Evolutionary conservation across 129 eudicot genomes (phyloP).

Genomic region (Escallonia rubra): DNA sequence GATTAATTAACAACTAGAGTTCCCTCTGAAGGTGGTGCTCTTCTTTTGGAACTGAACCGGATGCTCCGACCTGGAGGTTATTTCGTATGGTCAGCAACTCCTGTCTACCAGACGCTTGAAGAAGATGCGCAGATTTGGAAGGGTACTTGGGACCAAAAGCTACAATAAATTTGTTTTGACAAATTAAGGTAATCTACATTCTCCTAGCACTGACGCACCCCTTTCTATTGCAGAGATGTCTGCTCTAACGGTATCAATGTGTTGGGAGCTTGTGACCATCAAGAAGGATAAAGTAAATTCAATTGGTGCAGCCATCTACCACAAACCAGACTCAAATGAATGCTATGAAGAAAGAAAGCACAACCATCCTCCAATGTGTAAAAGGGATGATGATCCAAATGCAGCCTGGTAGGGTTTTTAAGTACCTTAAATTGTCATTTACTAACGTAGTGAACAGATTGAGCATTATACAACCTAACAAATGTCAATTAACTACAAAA

Average conservation of each 20-base stretch:
- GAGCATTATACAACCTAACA: not conserved
- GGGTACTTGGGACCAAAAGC: slow-evolving; percentile 27
- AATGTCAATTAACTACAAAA: not conserved
- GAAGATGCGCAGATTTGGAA: slow-evolving; percentile 84
- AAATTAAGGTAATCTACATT: no score
- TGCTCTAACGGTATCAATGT: slow-evolving; percentile 61
- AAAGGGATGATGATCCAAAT: slow-evolving; percentile 77
- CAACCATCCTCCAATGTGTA: slow-evolving; percentile 68
- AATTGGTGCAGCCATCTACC: slow-evolving; percentile 75
- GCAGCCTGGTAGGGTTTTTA: slow-evolving; percentile 68
- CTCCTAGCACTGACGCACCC: no score
- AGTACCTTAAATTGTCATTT: no score
- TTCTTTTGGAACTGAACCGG: slow-evolving; percentile 79
- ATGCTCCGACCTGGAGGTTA: slow-evolving; percentile 89
- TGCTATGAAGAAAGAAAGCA: slow-evolving; percentile 68
- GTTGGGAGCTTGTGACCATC: slow-evolving; percentile 85
- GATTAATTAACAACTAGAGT: not conserved
- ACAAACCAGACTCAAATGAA: slow-evolving; percentile 70
- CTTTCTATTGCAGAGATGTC: slow-evolving; percentile 58
- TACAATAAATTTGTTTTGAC: not conserved
- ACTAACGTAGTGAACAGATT: not conserved
- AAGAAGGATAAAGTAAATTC: slow-evolving; percentile 59
- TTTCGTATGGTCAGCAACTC: slow-evolving; percentile 93
- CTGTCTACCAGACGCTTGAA: slow-evolving; percentile 70
- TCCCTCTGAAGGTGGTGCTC: slow-evolving; percentile 55